These are phyloP conservation scores for Penicillium simplicissimum DNA, from an alignment of 495 filamentous ascomycete species.

Conservation along the genomic window DNA sequence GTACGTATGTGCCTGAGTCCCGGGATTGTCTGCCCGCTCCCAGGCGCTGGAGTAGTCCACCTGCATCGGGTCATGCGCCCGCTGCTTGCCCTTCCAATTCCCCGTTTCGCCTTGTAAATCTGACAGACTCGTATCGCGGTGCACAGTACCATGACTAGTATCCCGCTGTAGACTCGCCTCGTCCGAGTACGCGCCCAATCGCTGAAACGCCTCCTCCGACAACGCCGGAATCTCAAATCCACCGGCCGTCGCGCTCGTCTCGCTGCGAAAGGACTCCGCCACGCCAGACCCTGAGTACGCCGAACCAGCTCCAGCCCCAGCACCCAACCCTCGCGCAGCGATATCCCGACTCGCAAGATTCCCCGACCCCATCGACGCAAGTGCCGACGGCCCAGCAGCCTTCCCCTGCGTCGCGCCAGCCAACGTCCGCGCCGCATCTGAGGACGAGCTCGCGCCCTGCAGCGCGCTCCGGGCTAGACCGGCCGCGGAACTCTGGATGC, in stretches of 20 bases:
- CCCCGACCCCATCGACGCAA: neutral
- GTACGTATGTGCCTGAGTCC: neutral
- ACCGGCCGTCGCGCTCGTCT: neutral
- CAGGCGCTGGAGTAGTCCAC: conserved; percentile 23
- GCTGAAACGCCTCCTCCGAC: conserved; percentile 38
- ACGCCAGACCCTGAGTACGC: neutral
- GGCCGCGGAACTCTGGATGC: conserved; percentile 43
- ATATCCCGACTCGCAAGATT: neutral
- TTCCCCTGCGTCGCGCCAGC: conserved; percentile 29
- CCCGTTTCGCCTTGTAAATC: conserved; percentile 16
- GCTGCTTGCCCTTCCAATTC: conserved; percentile 36
- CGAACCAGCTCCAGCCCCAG: neutral
- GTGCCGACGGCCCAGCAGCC: conserved; percentile 8
- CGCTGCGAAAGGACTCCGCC: conserved; percentile 24
- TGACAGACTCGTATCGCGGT: neutral
- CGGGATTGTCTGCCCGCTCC: conserved; percentile 13
- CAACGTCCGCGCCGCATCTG: conserved; percentile 29
- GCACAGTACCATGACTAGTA: conserved; percentile 1
- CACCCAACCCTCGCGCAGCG: neutral
- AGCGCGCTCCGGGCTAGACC: conserved; percentile 38
- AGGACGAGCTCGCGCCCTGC: conserved; percentile 12
- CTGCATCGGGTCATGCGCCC: conserved; percentile 18
- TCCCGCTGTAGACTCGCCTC: neutral
- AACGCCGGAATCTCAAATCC: conserved; percentile 30
- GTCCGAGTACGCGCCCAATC: conserved; percentile 8